These are phyloP conservation scores for Lactifluus echinatus DNA, from an alignment of 768 basidiomycete genomes.

Conservation along the genomic window DNA sequence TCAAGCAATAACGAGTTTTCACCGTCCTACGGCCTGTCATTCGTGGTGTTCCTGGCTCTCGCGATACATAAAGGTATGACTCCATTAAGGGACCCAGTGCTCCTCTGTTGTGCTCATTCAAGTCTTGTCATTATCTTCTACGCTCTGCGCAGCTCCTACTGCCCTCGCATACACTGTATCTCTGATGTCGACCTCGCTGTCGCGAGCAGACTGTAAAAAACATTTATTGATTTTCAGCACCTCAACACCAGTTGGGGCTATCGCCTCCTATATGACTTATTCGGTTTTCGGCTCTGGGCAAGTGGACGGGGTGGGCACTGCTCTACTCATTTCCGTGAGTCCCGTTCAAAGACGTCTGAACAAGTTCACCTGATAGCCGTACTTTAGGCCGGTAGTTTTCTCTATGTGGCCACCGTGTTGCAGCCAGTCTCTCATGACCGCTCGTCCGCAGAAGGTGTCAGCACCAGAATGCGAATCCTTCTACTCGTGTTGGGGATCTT, in stretches of 20 bases:
- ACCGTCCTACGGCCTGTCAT: constrained; percentile 45
- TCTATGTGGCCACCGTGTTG: constrained; percentile 90
- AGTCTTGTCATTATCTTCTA: background rate
- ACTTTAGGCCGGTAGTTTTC: constrained; percentile 78
- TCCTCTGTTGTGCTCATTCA: background rate
- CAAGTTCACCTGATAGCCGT: background rate
- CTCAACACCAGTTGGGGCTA: constrained; percentile 76
- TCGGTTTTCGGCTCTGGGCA: constrained; percentile 40
- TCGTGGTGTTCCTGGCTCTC: constrained; percentile 86
- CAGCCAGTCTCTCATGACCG: constrained; percentile 52
- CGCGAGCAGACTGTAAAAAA: constrained; percentile 58
- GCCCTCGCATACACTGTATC: constrained; percentile 83
- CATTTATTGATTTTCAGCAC: constrained; percentile 72
- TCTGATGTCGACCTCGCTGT: constrained; percentile 67
- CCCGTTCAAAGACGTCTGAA: background rate
- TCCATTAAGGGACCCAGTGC: background rate
- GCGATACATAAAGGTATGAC: constrained; percentile 77
- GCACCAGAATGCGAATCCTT: constrained; percentile 11
- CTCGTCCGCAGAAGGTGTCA: constrained; percentile 6
- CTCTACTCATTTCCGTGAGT: constrained; percentile 73
- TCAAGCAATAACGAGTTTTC: constrained; percentile 25
- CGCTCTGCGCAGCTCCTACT: constrained; percentile 61
- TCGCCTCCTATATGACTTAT: constrained; percentile 66
- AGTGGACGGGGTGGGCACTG: constrained; percentile 59
- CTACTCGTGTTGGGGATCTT: constrained; percentile 17